Evolutionary conservation across 495 filamentous ascomycete genomes (phyloP), one percentile per base, ranked within the genome.

Genomic region (Penicillium daleae): DNA sequence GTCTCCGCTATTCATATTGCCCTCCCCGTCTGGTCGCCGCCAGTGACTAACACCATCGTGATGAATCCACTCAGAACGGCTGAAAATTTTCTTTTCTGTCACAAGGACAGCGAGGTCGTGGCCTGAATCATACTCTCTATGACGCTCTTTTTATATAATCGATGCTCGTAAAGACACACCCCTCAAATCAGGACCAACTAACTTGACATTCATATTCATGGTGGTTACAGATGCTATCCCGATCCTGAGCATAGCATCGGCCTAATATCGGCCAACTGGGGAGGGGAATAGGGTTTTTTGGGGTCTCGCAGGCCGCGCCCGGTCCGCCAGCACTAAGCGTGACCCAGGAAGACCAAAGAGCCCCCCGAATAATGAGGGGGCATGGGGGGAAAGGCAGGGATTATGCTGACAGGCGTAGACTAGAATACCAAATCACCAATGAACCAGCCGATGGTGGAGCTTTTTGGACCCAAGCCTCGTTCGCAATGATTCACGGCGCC

Each of bases 401-500:
- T 21, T 48, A 49, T 19, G 59, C 56, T 62, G 60, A 63, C 35
- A 42, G 5, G 35, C 24, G 32, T 15, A 56, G 39, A 26, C n/a
- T n/a, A n/a, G n/a, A n/a, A n/a, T n/a, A 31, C 44, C 55, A 35
- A 3, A 56, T 63, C 56, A 31, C 27, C 22, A 26, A 29, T 6
- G n/a, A 19, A 8, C 10, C 21, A 46, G 60, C 54, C 60, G 58
- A 58, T 57, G 24, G 60, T 60, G 54, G 60, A 53, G 48, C 33
- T 50, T 40, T 33, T 39, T 13, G 52, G 31, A 26, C 15, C 21
- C 5, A 49, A 63, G 60, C 63, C 66, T 63, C 63, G 54, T 63
- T 63, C 50, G 31, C 42, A 46, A 26, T 27, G 37, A 52, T 27
- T 50, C 22, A 60, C 53, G 66, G 51, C 54, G 40, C 54, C 32